Percentiles rank a stretch among this genome's conserved stretches.
Conservation (phyloP, 2,329 filamentous ascomycete species). For the Monilinia laxa region DNA sequence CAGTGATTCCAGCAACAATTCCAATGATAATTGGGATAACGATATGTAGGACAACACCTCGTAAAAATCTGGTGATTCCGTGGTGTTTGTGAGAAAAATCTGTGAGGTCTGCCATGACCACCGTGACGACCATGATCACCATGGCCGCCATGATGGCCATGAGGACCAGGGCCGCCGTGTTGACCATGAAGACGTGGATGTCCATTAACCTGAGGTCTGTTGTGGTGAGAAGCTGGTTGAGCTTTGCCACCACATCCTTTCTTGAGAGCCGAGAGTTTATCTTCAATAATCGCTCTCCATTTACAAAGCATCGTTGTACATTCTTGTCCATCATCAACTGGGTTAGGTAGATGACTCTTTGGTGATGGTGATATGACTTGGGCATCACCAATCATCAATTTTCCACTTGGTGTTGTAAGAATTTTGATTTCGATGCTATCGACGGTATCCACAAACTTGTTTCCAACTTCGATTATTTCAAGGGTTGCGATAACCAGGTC, state of each 20-base stretch:
- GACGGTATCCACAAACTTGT: conserved; percentile 54
- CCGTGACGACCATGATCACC: conserved; percentile 30
- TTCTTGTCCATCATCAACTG: conserved; percentile 41
- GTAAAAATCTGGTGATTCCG: conserved; percentile 50
- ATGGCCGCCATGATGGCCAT: conserved; percentile 32
- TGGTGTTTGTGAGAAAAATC: conserved; percentile 41
- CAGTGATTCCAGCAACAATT: conserved; percentile 64
- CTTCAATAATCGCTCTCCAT: conserved; percentile 52
- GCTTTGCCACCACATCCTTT: conserved; percentile 34
- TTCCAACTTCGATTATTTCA: conserved; percentile 59
- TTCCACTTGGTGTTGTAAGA: conserved; percentile 56
- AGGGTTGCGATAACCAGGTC: conserved; percentile 56
- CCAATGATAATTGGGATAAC: conserved; percentile 68
- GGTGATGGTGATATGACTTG: conserved; percentile 37
- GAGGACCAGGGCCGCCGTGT: conserved; percentile 33
- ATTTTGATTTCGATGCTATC: conserved; percentile 59
- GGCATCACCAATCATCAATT: conserved; percentile 55
- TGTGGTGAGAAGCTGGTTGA: conserved; percentile 29
- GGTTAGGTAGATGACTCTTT: conserved; percentile 32
- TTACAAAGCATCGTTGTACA: conserved; percentile 54
- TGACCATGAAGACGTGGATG: conserved; percentile 31
- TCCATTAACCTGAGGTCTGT: conserved; percentile 19
- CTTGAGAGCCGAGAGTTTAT: conserved; percentile 46
- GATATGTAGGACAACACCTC: conserved; percentile 60
- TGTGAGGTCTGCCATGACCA: conserved; percentile 33